Evolutionary conservation across 768 basidiomycete species (phyloP).

Genomic region (Myochromella boudieri): DNA sequence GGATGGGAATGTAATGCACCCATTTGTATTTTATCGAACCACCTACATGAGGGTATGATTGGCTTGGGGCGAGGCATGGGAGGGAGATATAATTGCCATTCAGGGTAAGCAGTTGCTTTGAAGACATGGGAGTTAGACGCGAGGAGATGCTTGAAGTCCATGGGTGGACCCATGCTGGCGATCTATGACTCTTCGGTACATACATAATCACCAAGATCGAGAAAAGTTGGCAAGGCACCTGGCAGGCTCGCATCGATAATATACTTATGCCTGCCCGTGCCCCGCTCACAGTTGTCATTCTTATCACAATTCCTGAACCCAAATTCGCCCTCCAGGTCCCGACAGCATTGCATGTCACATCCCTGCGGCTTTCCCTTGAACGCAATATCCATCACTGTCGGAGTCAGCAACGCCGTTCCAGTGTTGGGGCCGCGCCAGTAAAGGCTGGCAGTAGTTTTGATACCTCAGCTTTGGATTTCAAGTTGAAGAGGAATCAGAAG

Average conservation of each 20-base stretch:
- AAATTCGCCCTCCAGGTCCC: slow-evolving; percentile 41
- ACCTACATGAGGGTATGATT: slow-evolving; percentile 37
- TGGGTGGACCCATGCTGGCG: slow-evolving; percentile 64
- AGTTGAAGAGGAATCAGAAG: slow-evolving; percentile 36
- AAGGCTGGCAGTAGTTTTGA: slow-evolving; percentile 54
- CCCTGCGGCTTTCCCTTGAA: slow-evolving; percentile 42
- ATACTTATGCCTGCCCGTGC: slow-evolving; percentile 58
- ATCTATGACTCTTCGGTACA: slow-evolving; percentile 32
- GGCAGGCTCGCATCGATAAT: slow-evolving; percentile 47
- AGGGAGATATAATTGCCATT: slow-evolving; percentile 46
- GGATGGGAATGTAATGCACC: slow-evolving; percentile 70
- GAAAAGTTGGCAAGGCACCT: no score
- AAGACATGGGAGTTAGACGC: slow-evolving; percentile 60
- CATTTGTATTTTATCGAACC: slow-evolving; percentile 55
- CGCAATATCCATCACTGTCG: slow-evolving; percentile 55
- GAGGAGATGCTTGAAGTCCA: slow-evolving; percentile 59
- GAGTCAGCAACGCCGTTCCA: slow-evolving; percentile 50
- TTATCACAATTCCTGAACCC: slow-evolving; percentile 41
- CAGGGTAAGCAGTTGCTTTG: slow-evolving; percentile 66
- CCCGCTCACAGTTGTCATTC: slow-evolving; percentile 28
- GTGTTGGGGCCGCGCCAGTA: slow-evolving; percentile 73
- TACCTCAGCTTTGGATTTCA: slow-evolving; percentile 60
- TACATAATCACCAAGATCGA: background rate
- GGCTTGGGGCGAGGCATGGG: background rate
- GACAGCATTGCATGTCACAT: slow-evolving; percentile 44